Evolutionary conservation across 441 rosid species (phyloP), one percentile per base, ranked within the genome.

Genomic region (Aquilaria agallochum): DNA sequence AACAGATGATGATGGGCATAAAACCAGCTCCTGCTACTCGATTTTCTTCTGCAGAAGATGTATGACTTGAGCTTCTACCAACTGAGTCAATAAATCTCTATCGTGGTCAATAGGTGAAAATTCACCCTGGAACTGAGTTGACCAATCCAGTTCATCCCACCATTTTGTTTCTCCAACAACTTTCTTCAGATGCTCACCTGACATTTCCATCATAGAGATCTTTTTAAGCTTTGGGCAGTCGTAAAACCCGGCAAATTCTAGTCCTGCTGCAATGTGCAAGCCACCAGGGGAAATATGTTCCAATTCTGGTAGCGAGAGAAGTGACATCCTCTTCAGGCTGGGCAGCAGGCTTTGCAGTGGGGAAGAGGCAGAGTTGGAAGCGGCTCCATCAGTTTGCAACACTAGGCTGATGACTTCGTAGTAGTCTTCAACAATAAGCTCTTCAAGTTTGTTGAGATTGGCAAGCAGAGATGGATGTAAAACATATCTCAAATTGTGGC

Each of bases 401-500:
- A 59, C 66, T 20, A 76, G 36, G 31, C 60, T 61, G 1, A 5
- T 36, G 42, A 69, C 30, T 31, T 0, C 5, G 0, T 62, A 60
- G 27, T 76, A 72, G 42, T 72, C 76, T 58, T 53, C 49, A 5
- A 76, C 36, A 1, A 31, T 2, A 0, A 69, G 58, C 36, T 58
- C 69, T 15, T 69, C 76, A 31, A 69, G 54, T 48, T 51, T 62
- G 30, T 20, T 3, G 0, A 72, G 56, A 46, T 59, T 56, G 2
- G 34, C 30, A 3, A 72, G 46, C 59, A 68, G 56, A 31, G 10
- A 47, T 0, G 13, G 64, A 11, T 52, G 48, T 42, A 72, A 76
- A 52, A 76, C 53, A 3, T 2, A 6, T n/a, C 11, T 55, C 58
- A 72, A n/a, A 42, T 47, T 13, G 3, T 68, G 80, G n/a, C 74